Percentiles rank a stretch among this genome's conserved stretches.
phyloP scores from a whole-genome alignment of 1,284 basidiomycete genomes.

The Fomes fomentarius region DNA sequence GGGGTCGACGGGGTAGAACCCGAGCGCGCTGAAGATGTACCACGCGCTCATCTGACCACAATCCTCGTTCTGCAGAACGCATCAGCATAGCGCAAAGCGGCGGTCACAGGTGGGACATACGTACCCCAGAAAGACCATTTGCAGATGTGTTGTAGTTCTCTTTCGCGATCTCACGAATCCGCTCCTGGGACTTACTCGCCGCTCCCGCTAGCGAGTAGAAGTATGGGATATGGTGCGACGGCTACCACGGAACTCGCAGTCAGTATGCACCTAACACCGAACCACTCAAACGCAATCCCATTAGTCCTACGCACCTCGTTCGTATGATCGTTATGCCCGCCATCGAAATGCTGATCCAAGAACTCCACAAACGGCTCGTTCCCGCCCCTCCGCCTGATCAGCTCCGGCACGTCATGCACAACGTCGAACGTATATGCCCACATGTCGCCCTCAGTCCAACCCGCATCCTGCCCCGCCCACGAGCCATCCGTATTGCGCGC shows the following conservation, averaged over 20 bases:
- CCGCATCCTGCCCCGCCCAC: conserved; percentile 72
- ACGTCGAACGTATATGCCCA: conserved; percentile 85
- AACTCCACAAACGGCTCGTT: conserved; percentile 65
- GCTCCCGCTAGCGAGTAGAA: conserved; percentile 75
- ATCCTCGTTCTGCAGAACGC: conserved; percentile 73
- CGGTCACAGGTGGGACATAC: conserved; percentile 17
- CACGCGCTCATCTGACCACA: conserved; percentile 90
- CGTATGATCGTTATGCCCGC: conserved; percentile 82
- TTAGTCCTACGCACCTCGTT: conserved; percentile 62
- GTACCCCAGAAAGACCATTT: conserved; percentile 69
- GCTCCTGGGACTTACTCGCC: conserved; percentile 69
- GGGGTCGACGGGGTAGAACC: conserved; percentile 88
- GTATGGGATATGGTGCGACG: conserved; percentile 84
- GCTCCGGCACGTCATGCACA: conserved; percentile 67
- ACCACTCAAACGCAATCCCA: background rate
- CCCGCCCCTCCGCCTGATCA: conserved; percentile 71
- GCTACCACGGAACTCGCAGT: conserved; percentile 40
- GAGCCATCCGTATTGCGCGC: conserved; percentile 69
- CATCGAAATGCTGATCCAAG: conserved; percentile 78
- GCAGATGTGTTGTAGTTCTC: conserved; percentile 71
- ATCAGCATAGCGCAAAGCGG: background rate
- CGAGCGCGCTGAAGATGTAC: conserved; percentile 83
- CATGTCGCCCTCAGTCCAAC: conserved; percentile 86
- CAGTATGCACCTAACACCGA: background rate
- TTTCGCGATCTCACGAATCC: conserved; percentile 67